Base-by-base conservation (phyloP, 768 basidiomycete genomes). In the Nevesoporus exiguus region DNA sequence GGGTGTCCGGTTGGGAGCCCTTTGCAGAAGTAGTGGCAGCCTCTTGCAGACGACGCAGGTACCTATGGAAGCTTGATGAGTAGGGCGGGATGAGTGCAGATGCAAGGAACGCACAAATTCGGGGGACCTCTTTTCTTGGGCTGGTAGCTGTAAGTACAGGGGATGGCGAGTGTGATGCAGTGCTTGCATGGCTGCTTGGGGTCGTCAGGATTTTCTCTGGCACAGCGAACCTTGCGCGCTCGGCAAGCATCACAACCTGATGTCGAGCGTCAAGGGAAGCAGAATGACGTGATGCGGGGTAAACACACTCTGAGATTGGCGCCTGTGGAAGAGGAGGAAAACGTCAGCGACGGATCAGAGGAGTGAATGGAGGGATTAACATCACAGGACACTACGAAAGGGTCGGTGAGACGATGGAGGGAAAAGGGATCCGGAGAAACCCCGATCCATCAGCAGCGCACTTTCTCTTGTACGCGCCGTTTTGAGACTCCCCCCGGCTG, bases 71-170 rank as follows among this genome's bases (percentile, higher is more conserved):
- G 36, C 3, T 24, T 25, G 21, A 25, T 57, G 42, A 58, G 46
- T 19, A 19, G 11, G 34, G 7, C n/a, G n/a, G 22, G 1, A 24
- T 4, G 21, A 5, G 13, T 3, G 27, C 36, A 40, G 29, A 31
- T 33, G n/a, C n/a, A 19, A 22, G 25, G 42, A 51, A 40, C 9
- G 71, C 71, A 95, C 89, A 93, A 77, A 70, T 95, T 95, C 2
- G 93, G 93, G 3, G 93, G 93, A 0, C 93, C 93, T 52, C 93
- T 77, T 71, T 95, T 95, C 77, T 93, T 93, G 19, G 93, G 93
- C 67, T 90, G 88, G 68, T 95, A 95, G 66, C 92, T 88, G 61
- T 94, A 96, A 1, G 89, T 93, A 69, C 93, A 94, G 6, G 84
- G 80, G 46, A 93, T 88, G 19, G 84, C 86, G 47, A 94, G 82